Conservation (phyloP, 345 rosid species). For the Rhizophora apiculata region DNA sequence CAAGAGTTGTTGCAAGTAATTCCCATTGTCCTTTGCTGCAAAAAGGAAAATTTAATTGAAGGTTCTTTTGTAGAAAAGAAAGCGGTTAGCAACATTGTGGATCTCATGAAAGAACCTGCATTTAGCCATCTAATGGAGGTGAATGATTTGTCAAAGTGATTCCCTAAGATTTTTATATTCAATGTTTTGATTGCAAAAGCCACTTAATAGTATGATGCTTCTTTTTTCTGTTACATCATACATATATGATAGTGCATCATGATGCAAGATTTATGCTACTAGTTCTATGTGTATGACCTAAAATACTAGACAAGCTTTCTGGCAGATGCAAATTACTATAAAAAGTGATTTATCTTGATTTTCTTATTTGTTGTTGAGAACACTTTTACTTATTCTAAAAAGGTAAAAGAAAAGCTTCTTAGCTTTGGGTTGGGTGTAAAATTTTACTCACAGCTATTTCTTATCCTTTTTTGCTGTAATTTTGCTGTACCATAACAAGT, state of each 20-base stretch:
- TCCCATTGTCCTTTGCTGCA: constrained; percentile 60
- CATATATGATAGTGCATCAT: not conserved
- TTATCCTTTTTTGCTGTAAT: too few species aligned
- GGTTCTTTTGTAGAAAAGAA: constrained; percentile 40
- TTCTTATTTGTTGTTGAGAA: too few species aligned
- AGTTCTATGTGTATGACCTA: not conserved
- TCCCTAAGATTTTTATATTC: not conserved
- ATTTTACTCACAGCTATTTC: too few species aligned
- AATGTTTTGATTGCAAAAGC: not conserved
- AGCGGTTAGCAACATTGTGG: constrained; percentile 36
- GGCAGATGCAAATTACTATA: too few species aligned
- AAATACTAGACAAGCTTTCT: not conserved
- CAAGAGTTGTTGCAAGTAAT: constrained; percentile 60
- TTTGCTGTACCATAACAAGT: too few species aligned
- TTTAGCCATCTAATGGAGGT: constrained; percentile 94
- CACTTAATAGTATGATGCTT: too few species aligned
- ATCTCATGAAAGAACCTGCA: constrained; percentile 71
- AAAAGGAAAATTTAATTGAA: constrained; percentile 36
- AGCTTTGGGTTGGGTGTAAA: too few species aligned
- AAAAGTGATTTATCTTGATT: too few species aligned
- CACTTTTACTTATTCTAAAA: too few species aligned
- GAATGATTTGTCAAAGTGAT: constrained; percentile 14
- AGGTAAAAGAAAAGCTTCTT: too few species aligned
- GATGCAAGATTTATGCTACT: not conserved
- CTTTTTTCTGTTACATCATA: too few species aligned